These are phyloP conservation scores for Juglanconis sp. DNA, from an alignment of 2,329 filamentous ascomycete species.

Conservation along the genomic window DNA sequence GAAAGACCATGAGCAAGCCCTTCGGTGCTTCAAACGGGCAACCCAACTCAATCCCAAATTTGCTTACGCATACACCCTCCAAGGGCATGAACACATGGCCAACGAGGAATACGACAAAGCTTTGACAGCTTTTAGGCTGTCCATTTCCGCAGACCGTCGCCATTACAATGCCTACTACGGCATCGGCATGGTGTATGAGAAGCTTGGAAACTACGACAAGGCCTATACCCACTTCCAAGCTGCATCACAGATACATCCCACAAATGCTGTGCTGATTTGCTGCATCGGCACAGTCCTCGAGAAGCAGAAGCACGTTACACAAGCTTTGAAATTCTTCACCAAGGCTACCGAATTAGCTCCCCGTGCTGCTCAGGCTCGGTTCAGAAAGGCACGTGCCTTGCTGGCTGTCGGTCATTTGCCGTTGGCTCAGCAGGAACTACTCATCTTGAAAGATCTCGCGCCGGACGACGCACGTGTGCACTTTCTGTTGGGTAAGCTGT, in stretches of 20 bases:
- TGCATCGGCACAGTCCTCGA: constrained; percentile 89
- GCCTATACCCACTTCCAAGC: constrained; percentile 89
- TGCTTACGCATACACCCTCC: constrained; percentile 91
- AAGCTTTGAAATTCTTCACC: constrained; percentile 77
- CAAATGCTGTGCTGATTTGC: constrained; percentile 87
- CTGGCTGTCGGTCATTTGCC: constrained; percentile 71
- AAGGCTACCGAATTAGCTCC: constrained; percentile 81
- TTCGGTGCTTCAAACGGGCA: constrained; percentile 91
- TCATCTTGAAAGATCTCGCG: constrained; percentile 84
- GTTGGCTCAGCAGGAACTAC: constrained; percentile 75
- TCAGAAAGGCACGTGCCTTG: constrained; percentile 87
- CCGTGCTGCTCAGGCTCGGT: constrained; percentile 75
- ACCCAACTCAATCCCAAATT: constrained; percentile 88
- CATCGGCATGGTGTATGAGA: constrained; percentile 77
- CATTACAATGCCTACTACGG: constrained; percentile 99
- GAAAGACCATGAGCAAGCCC: constrained; percentile 88
- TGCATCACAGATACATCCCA: constrained; percentile 85
- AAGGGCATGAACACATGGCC: constrained; percentile 91
- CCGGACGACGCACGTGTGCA: constrained; percentile 96
- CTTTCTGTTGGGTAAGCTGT: constrained; percentile 84
- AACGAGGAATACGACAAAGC: constrained; percentile 99
- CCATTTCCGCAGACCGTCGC: constrained; percentile 78
- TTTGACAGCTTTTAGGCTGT: constrained; percentile 78
- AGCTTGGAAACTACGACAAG: constrained; percentile 85
- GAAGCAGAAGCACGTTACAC: constrained; percentile 76